Evolutionary conservation across 2,329 filamentous ascomycete species (phyloP), one percentile per base, ranked within the genome.

Genomic region (Aspergillus sp.): DNA sequence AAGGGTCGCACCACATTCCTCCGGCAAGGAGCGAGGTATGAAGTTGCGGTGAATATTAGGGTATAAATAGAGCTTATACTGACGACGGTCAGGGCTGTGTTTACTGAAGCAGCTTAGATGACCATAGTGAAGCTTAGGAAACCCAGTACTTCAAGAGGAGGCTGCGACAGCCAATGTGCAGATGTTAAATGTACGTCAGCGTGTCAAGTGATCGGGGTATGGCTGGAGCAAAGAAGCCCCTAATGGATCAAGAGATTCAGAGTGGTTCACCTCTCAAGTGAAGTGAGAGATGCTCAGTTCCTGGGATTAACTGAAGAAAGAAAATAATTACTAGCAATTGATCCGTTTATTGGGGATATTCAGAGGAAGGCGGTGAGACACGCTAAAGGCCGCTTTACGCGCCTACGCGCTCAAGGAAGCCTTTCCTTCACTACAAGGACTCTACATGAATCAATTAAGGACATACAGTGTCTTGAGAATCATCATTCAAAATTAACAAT

Each of bases 321-420:
- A 59, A 52, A 61, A 61, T 59, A 35, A 51, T 35, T 15, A 45
- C 19, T 33, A 40, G 39, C 49, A 46, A 52, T 52, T 41, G 27
- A 52, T 31, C 53, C 23, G 37, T 55, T 55, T 50, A 48, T 37
- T 55, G 33, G 17, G 48, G 31, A 39, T 31, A 7, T 55, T n/a
- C n/a, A 21, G n/a, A 2, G 3, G 41, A 65, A 66, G 65, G 66
- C 66, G 66, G 66, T 68, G 44, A 62, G 35, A 3, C 45, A 35
- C 45, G 45, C 31, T 15, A 33, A 17, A 11, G 12, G 9, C 23
- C 49, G 44, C 49, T 52, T 44, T 44, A 52, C 49, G 49, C 49
- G 49, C 49, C 4, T 9, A 33, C n/a, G 35, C 48, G 49, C 37
- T 19, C 35, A 15, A 7, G 35, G 35, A n/a, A n/a, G 15, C 14